Conservation (phyloP, 495 filamentous ascomycete species). For the Tuber aestivum region DNA sequence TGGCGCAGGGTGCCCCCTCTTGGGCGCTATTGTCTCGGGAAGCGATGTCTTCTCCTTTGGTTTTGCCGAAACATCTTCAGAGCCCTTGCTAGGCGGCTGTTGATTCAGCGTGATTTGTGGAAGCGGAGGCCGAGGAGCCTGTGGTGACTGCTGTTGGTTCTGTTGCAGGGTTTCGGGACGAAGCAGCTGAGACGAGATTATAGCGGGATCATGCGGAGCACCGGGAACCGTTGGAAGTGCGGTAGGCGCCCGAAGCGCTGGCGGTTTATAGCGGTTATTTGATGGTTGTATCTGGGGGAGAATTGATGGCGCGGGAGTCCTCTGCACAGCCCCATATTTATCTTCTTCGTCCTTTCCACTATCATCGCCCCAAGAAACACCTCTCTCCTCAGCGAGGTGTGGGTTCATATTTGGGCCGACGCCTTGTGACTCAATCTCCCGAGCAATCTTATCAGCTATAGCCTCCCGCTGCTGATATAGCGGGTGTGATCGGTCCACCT, state of each 20-base stretch:
- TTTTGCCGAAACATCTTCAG: constrained; percentile 34
- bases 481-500: constrained; percentile 74
- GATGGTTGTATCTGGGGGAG: constrained; percentile 37
- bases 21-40: constrained; percentile 38
- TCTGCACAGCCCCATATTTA: constrained; percentile 86
- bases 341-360: constrained; percentile 76
- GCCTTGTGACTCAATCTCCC: constrained; percentile 67
- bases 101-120: constrained; percentile 36
- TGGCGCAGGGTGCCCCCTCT: constrained; percentile 21
- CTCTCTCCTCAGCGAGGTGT: constrained; percentile 83
- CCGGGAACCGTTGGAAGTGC: constrained; percentile 64
- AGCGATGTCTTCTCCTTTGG: constrained; percentile 34
- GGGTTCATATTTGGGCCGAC: constrained; percentile 58
- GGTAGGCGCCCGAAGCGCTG: constrained; percentile 72
- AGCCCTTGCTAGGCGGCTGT: constrained; percentile 21
- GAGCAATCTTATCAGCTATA: constrained; percentile 73
- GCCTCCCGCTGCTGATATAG: constrained; percentile 69
- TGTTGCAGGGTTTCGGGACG: constrained; percentile 49
- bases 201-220: constrained; percentile 71
- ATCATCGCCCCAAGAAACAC: constrained; percentile 59
- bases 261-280: constrained; percentile 78
- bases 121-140: constrained; percentile 35
- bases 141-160: constrained; percentile 43
- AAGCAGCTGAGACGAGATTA: constrained; percentile 68
- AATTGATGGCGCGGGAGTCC: constrained; percentile 52